Evolutionary conservation across 108 stramenopile species (phyloP).

Genomic region (Bacterosira constricta): DNA sequence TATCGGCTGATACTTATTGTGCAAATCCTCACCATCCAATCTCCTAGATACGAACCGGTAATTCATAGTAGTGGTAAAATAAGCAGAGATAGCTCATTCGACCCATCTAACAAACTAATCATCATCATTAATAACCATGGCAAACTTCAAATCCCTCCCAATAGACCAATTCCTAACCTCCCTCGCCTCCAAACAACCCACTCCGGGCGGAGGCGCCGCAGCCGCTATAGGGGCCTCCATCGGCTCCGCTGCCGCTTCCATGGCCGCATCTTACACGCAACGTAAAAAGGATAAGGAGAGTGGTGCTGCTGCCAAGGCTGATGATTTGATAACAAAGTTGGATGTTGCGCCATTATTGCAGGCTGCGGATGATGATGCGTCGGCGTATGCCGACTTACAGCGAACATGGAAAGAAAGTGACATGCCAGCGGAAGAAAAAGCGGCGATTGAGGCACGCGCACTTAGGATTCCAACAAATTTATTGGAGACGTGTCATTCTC

Average conservation of each 20-base stretch:
- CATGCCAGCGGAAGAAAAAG: conserved; percentile 60
- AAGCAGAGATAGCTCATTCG: no score
- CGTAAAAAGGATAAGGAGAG: conserved; percentile 73
- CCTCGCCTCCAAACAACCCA: conserved; percentile 75
- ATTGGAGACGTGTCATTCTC: conserved; percentile 62
- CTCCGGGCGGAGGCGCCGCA: conserved; percentile 82
- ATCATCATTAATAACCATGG: conserved; percentile 7
- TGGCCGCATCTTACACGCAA: conserved; percentile 80
- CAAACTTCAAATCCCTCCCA: conserved; percentile 33
- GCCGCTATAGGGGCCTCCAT: conserved; percentile 79
- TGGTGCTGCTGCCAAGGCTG: conserved; percentile 66
- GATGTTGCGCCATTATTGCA: conserved; percentile 46
- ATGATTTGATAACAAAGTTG: conserved; percentile 47
- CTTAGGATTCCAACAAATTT: conserved; percentile 61
- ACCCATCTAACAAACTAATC: no score
- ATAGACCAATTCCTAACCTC: conserved; percentile 58
- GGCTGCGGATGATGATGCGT: conserved; percentile 74
- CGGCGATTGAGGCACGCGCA: conserved; percentile 62
- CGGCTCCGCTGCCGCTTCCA: conserved; percentile 71
- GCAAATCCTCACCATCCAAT: no score
- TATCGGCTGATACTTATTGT: no score
- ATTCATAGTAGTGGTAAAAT: no score
- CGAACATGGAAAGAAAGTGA: conserved; percentile 68
- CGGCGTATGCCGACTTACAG: conserved; percentile 75
- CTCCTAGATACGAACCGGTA: no score